Evolutionary conservation across 2,329 filamentous ascomycete genomes (phyloP).

Genomic region (Fusarium sp.): DNA sequence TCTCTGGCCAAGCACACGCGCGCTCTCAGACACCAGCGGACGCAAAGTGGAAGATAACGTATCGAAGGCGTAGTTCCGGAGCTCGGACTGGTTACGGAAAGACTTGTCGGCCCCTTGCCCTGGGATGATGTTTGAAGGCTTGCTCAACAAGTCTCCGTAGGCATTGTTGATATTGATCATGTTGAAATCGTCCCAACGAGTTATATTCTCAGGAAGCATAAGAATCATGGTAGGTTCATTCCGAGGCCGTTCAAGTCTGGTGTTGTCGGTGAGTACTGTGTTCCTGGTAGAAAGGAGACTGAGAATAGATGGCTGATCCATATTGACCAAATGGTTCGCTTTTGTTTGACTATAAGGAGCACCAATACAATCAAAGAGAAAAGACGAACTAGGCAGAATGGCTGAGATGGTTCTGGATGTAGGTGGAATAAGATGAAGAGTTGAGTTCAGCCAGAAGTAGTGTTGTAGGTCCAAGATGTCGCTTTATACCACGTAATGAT

Average conservation of each 20-base stretch:
- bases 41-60: neutral
- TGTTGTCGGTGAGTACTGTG: neutral
- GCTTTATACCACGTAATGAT: neutral
- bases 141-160: neutral
- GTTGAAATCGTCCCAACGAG: neutral
- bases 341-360: neutral
- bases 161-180: neutral
- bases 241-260: accelerated
- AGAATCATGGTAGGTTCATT: neutral
- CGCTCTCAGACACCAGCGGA: neutral
- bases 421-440: neutral
- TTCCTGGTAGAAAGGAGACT: neutral
- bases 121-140: neutral
- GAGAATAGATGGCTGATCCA: neutral
- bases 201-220: neutral
- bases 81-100: neutral
- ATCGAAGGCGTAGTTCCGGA: neutral
- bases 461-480: neutral
- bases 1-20: neutral
- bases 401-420: neutral
- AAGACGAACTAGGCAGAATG: neutral
- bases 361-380: neutral
- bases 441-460: neutral
- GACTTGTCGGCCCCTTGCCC: neutral
- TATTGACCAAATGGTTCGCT: neutral